Evolutionary conservation across 1,139 yeast genomes (phyloP).

Genomic region (Keqinozyma sinolaborantium): DNA sequence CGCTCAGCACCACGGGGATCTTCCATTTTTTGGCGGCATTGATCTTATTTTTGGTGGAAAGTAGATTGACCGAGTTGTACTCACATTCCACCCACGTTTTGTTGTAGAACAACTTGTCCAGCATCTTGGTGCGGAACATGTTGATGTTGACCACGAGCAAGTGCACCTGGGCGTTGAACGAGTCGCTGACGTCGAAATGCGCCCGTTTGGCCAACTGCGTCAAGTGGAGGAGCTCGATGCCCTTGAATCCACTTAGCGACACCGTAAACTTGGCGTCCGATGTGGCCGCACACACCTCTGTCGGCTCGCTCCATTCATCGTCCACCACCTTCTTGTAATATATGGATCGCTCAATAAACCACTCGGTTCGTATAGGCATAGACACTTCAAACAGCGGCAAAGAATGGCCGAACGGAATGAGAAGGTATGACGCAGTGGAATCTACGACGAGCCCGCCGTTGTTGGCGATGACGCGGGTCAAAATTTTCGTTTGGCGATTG

Average conservation of each 20-base stretch:
- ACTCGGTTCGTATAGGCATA: conserved; percentile 56
- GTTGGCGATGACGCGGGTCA: conserved; percentile 28
- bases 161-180: conserved; percentile 56
- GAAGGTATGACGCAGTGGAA: conserved; percentile 4
- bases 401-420: conserved; percentile 10
- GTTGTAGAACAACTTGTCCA: conserved; percentile 23
- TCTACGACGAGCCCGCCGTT: conserved; percentile 39
- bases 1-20: conserved; percentile 53
- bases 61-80: conserved; percentile 30
- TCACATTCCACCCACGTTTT: conserved; percentile 36
- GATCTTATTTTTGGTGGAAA: conserved; percentile 52
- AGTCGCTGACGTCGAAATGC: conserved; percentile 48
- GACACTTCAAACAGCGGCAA: neutral
- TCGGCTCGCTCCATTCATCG: conserved; percentile 77
- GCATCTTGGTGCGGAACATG: conserved; percentile 28
- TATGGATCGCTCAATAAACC: conserved; percentile 80
- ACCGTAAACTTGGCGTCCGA: conserved; percentile 36
- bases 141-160: conserved; percentile 62
- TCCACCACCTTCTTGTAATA: conserved; percentile 50
- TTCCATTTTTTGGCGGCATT: conserved; percentile 55
- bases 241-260: conserved; percentile 77
- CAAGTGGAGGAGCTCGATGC: conserved; percentile 76
- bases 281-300: conserved; percentile 35
- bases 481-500: conserved; percentile 6
- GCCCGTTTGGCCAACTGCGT: conserved; percentile 56